Percentiles rank a stretch among this genome's conserved stretches.
These are phyloP conservation scores for Phytopythium mirpurense DNA, from an alignment of 352 stramenopile species.

Conservation along the genomic window DNA sequence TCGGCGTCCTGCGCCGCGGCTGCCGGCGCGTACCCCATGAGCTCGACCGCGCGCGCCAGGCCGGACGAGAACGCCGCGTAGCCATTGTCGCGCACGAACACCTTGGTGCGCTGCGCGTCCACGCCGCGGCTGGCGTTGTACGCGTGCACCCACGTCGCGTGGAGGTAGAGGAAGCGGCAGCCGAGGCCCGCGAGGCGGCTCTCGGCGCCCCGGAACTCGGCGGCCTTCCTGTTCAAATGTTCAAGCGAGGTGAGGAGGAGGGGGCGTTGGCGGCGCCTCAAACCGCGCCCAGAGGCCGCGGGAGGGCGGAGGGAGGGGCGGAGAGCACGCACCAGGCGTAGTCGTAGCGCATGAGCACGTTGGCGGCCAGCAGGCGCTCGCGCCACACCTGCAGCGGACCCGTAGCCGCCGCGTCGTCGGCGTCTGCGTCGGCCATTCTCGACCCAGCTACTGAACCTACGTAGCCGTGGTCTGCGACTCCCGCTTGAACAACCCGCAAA, in stretches of 20 bases:
- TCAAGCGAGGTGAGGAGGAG: too few relatives aligned
- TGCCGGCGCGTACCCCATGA: conserved; percentile 51
- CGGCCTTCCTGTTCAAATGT: conserved; percentile 65
- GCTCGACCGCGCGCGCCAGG: conserved; percentile 24
- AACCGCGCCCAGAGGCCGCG: conserved; percentile 7
- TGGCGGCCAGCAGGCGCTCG: conserved; percentile 38
- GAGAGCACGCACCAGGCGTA: conserved; percentile 59
- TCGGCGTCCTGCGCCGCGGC: conserved; percentile 17
- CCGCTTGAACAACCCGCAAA: too few relatives aligned
- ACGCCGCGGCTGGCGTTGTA: conserved; percentile 8
- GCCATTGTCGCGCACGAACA: conserved; percentile 46
- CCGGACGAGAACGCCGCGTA: conserved; percentile 41
- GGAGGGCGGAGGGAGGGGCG: background rate
- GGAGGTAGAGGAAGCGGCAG: conserved; percentile 71
- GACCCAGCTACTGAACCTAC: too few relatives aligned
- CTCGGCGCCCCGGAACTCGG: conserved; percentile 46
- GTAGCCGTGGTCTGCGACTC: too few relatives aligned
- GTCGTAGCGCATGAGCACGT: conserved; percentile 81
- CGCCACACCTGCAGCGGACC: conserved; percentile 23
- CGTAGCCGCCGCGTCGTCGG: conserved; percentile 13
- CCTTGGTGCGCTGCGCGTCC: conserved; percentile 10
- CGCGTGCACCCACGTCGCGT: conserved; percentile 36
- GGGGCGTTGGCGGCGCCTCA: too few relatives aligned
- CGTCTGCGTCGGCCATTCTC: conserved; percentile 9
- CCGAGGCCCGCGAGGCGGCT: conserved; percentile 49